Evolutionary conservation across 1,284 basidiomycete genomes (phyloP), one percentile per base, ranked within the genome.

Genomic region (Ustilago xerochloae): DNA sequence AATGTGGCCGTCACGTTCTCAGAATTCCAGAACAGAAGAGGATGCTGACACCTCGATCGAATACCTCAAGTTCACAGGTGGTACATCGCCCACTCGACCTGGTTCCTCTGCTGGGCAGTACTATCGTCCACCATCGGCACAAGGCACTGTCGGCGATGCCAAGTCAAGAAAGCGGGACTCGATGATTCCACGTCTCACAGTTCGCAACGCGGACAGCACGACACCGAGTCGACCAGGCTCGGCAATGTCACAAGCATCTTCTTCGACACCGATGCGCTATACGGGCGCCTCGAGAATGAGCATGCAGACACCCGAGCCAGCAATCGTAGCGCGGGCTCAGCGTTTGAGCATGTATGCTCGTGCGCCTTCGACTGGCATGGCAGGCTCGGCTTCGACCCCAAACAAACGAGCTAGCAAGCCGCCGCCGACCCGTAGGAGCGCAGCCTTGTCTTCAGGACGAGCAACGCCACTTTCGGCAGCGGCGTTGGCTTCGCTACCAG

Each of bases 271-370:
- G 9, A 51, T 66, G 51, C 53, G 66, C 6, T 79, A 71, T 52
- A 52, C 56, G 13, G 73, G 75, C 2, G 69, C 70, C 9, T 77
- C 70, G 36, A 65, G 80, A 15, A 15, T 63, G 39, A 72, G 58
- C 39, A 80, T 81, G 80, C 79, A 81, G 61, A 82, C 80, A 35
- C 80, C 80, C 10, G 80, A 82, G 28, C 80, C 80, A 3, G 71
- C 66, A 10, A 76, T 82, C 16, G 71, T 75, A 13, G 79, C 79
- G 10, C 54, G 79, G 7, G 80, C 69, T 15, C 71, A 79, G 51
- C 52, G 79, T 9, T 52, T 82, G 41, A 76, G 64, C 51, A 68
- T 81, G 69, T 82, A 77, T 48, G 67, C 70, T 12, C 56, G 67
- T 22, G 63, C 73, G 18, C 71, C 75, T 8, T 74, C 80, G 24